phyloP scores from a whole-genome alignment of 2,329 filamentous ascomycete species.

The Pestalotiopsis sp. region DNA sequence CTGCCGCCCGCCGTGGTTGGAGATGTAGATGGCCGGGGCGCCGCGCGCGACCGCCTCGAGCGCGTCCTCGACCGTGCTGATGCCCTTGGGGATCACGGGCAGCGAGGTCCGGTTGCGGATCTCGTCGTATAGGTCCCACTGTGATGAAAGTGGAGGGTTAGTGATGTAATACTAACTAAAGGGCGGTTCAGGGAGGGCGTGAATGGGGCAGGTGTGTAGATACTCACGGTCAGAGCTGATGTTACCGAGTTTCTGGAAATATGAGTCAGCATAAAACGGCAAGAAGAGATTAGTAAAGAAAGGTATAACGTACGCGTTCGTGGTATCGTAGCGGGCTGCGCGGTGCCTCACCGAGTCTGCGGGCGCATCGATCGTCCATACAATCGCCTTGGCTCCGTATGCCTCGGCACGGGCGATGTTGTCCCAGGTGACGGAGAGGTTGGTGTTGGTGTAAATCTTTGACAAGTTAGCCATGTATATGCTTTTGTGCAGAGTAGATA shows the following conservation, averaged over 20 bases:
- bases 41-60: conserved; percentile 17
- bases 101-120: conserved; percentile 26
- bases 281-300: not conserved
- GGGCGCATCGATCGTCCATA: conserved; percentile 29
- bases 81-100: conserved; percentile 18
- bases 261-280: not conserved
- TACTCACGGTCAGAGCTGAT: conserved; percentile 15
- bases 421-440: conserved; percentile 25
- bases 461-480: not conserved
- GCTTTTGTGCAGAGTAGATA: not conserved
- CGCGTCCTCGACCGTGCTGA: conserved; percentile 16
- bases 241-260: conserved; percentile 12
- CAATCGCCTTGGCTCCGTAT: conserved; percentile 25
- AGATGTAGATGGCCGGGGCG: conserved; percentile 39
- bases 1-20: conserved; percentile 46
- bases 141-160: not conserved
- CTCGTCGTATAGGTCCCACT: conserved; percentile 22
- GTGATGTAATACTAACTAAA: not conserved
- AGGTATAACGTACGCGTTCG: conserved; percentile 12
- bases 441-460: conserved; percentile 25
- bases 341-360: conserved; percentile 17
- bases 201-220: not conserved
- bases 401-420: conserved; percentile 23
- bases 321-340: conserved; percentile 15
- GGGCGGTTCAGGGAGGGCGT: not conserved